A percentile compares a stretch with the other conserved stretches of the same genome.
phyloP scores from a whole-genome alignment of 228 moss, liverwort and hornwort species.

The Sphagnum fallax region DNA sequence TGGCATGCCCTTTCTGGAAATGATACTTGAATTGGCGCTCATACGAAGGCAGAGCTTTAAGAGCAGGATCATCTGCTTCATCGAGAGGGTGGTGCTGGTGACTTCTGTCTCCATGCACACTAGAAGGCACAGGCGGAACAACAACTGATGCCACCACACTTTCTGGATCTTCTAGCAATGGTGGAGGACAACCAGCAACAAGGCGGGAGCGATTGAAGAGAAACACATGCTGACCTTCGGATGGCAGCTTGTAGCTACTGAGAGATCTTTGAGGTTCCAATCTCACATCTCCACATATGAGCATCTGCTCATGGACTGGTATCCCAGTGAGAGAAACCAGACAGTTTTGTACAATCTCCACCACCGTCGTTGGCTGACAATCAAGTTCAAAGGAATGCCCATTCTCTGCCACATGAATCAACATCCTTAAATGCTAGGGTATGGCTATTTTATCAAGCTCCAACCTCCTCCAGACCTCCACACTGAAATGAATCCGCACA shows the following conservation, averaged over 20 bases:
- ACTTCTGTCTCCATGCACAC: slow-evolving; percentile 28
- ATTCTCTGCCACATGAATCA: slow-evolving; percentile 95
- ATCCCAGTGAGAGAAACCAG: slow-evolving; percentile 72
- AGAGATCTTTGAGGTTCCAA: slow-evolving; percentile 60
- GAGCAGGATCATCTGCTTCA: slow-evolving; percentile 73
- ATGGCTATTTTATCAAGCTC: too few relatives aligned
- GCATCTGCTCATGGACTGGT: slow-evolving; percentile 86
- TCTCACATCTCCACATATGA: slow-evolving; percentile 75
- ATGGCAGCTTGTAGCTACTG: slow-evolving; percentile 74
- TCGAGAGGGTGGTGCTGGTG: slow-evolving; percentile 49
- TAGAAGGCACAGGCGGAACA: slow-evolving; percentile 52
- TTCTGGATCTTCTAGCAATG: slow-evolving; percentile 64
- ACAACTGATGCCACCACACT: slow-evolving; percentile 14
- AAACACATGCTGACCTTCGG: slow-evolving; percentile 68
- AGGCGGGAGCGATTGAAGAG: slow-evolving; percentile 87
- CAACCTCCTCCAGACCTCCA: too few relatives aligned
- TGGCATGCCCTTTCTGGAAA: slow-evolving; percentile 62
- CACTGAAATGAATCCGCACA: too few relatives aligned
- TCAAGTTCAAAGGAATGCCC: slow-evolving; percentile 90
- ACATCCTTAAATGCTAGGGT: slow-evolving; percentile 26
- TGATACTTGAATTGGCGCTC: slow-evolving; percentile 87
- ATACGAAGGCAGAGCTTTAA: slow-evolving; percentile 82
- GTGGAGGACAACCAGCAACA: slow-evolving; percentile 63
- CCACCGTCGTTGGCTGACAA: slow-evolving; percentile 75
- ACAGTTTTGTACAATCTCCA: slow-evolving; percentile 72